Evolutionary conservation across 345 rosid species (phyloP), one percentile per base, ranked within the genome.

Genomic region (Mangifera indica): DNA sequence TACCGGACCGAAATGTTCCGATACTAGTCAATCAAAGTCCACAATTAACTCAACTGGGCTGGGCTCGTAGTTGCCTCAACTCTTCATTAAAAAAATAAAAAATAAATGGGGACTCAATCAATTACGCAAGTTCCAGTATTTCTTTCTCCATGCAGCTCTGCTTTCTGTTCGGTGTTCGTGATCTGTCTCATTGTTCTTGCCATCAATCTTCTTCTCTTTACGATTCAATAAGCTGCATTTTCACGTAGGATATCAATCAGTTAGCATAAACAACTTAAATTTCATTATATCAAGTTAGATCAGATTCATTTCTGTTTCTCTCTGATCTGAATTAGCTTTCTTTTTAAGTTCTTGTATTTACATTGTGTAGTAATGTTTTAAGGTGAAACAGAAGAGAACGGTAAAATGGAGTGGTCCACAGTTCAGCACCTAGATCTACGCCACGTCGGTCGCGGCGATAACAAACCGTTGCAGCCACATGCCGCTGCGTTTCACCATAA

Each of bases 391-490:
- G 56, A 58, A 45, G 51, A 54, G 45, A 14, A 18, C n/a, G n/a
- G 18, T 37, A 29, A 34, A 70, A 95, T 95, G 99, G 98, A 95
- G 91, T 95, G 99, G 99, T 72, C 91, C 8, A 89, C 98, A 74
- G 87, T 95, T 78, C 99, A 95, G 84, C 99, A 95, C 76, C 93
- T 92, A 83, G 98, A 95, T 86, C 89, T 95, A 44, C 87, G 88
- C 18, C 94, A 95, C 63, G 86, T 92, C 6, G 90, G 89, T 54
- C 90, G 96, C 46, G 93, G 91, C 63, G 82, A 85, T 32, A 76
- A 77, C 79, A 88, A 82, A 63, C 91, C 90, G 11, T 76, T 92
- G 74, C 98, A 95, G 69, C 99, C 99, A 65, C 98, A 95, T 62
- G 90, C 92, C 24, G 91, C 93, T 4, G 86, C 96, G 20, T 95